Percentiles rank a stretch among this genome's conserved stretches.
Conservation (phyloP, 495 filamentous ascomycete genomes). For the Neurospora sp. region DNA sequence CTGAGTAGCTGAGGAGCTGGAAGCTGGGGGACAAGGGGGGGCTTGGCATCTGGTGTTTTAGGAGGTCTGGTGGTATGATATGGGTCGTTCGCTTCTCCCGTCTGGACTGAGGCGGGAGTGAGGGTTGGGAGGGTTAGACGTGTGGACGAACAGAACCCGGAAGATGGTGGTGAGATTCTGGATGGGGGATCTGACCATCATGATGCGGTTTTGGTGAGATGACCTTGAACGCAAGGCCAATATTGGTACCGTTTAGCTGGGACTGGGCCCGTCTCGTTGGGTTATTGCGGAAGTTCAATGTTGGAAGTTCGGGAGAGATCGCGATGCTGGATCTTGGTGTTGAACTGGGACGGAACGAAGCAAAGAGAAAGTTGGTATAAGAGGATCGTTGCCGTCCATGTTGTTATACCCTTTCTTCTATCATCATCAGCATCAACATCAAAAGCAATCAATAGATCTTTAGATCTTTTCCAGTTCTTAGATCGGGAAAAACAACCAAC, state of each 20-base stretch:
- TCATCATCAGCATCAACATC: slow-evolving; percentile 3
- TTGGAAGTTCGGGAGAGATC: background rate
- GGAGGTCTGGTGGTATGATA: slow-evolving; percentile 6
- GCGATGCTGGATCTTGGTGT: background rate
- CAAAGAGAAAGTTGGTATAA: slow-evolving; percentile 4
- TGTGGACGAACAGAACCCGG: background rate
- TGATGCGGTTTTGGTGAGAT: background rate
- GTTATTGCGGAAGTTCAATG: background rate
- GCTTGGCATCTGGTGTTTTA: slow-evolving; percentile 11
- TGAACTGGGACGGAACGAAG: background rate
- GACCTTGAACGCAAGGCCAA: background rate
- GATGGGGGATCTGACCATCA: background rate
- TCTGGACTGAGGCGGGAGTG: background rate
- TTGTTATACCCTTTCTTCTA: background rate
- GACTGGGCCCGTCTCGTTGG: background rate
- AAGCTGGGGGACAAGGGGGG: background rate
- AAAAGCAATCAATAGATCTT: slow-evolving; percentile 1
- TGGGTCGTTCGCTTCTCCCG: background rate
- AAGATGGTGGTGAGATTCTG: background rate
- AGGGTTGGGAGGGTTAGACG: background rate
- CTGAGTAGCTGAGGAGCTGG: background rate
- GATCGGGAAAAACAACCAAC: background rate
- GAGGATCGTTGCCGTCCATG: background rate
- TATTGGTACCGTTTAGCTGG: background rate
- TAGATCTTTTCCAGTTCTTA: background rate